A percentile compares a stretch with the other conserved stretches of the same genome.
These are phyloP conservation scores for Flammula alnicola DNA, from an alignment of 1,284 basidiomycete species.

Conservation along the genomic window DNA sequence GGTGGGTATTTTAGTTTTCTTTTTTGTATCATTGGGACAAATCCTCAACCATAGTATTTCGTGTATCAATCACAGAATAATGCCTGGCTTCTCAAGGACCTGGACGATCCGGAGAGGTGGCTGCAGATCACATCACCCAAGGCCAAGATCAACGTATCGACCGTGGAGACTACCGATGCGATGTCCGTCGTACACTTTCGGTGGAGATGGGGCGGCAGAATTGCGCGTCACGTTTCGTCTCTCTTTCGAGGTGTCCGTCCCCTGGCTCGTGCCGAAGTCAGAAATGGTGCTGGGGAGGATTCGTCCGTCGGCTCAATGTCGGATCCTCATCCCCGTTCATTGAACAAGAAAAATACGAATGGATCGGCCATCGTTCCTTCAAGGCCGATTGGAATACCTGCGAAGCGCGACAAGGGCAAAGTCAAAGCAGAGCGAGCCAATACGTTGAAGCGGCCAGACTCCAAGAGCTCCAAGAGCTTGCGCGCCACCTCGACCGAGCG, in stretches of 20 bases:
- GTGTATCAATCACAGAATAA: conserved; percentile 44
- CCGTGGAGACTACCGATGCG: conserved; percentile 82
- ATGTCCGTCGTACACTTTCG: conserved; percentile 65
- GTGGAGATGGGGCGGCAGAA: conserved; percentile 51
- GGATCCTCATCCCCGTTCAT: too few species aligned
- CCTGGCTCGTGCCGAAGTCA: conserved; percentile 18
- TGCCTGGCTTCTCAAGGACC: conserved; percentile 81
- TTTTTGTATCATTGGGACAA: conserved; percentile 17
- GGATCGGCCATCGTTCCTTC: too few species aligned
- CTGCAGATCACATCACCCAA: conserved; percentile 65
- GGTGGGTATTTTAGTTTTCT: conserved; percentile 50
- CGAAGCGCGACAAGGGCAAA: background rate
- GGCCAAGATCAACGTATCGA: conserved; percentile 60
- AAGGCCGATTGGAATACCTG: background rate
- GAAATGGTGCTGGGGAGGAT: background rate
- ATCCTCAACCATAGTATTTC: background rate
- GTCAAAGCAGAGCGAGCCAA: background rate
- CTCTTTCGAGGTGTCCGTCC: conserved; percentile 41
- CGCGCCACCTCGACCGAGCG: conserved; percentile 36
- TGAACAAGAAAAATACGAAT: too few species aligned
- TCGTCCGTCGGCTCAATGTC: too few species aligned
- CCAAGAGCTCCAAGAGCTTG: conserved; percentile 21
- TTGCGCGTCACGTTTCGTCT: conserved; percentile 48
- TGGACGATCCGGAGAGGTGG: conserved; percentile 72
- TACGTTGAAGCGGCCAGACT: background rate